Base-by-base conservation (phyloP, 2,329 filamentous ascomycete genomes). In the Knufia fluminis region DNA sequence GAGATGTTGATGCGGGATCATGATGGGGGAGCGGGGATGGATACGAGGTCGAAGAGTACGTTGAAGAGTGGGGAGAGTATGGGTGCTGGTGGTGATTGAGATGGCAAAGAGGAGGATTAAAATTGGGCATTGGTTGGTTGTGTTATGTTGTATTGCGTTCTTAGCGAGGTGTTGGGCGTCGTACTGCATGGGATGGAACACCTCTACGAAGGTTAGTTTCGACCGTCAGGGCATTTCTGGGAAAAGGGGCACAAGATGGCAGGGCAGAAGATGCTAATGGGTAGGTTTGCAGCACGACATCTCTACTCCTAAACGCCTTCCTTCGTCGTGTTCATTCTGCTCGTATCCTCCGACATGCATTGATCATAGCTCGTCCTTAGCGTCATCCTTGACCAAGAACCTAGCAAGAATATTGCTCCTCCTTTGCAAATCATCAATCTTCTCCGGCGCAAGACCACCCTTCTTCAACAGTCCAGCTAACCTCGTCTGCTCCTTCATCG, bases 351-450 rank as follows among this genome's bases (percentile, higher is more conserved):
- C 6, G n/a, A 3, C 14, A 14, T 6, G 3, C 40, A 9, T 16
- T 9, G 40, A 23, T 72, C 79, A 86, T 70, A 88, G 72, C 74
- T 88, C 80, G 60, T 77, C 76, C 56, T 75, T 71, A 12, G n/a
- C 45, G 20, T 39, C 76, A 55, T 75, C 71, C 50, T 74, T 71
- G 66, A 80, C 74, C 53, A 80, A 68, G 66, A 96, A 97, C 68
- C 79, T 83, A 65, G 78, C 79, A 52, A 97, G 75, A 58, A 97
- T 86, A 72, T 97, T 97, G 68, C 81, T 85, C 73, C 94, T 86
- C 69, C 76, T 82, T 52, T 82, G 81, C 57, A 97, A 70, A 70
- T 97, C 90, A 64, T 97, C 91, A 38, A 88, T 67, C 83, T 97
- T 97, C 68, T 85, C 76, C 22, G 82, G 82, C 3, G 86, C 85